A percentile compares a stretch with the other conserved stretches of the same genome.
Evolutionary conservation across 768 basidiomycete genomes (phyloP).

Genomic region (Tricholoma saponaceum): DNA sequence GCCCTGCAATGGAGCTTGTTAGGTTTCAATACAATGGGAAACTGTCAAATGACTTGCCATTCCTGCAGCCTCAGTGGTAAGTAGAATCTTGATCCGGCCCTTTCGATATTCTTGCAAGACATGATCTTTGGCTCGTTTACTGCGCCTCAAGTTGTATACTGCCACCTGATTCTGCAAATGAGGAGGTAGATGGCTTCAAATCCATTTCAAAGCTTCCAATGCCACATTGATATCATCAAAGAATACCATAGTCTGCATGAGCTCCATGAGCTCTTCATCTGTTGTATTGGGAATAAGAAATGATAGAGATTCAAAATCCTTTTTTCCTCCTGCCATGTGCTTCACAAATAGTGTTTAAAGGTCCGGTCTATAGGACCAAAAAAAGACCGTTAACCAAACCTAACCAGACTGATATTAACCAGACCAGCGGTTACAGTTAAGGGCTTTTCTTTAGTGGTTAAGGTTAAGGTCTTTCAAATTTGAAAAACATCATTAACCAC

Average conservation of each 20-base stretch:
- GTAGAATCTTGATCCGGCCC: conserved; percentile 19
- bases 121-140: conserved; percentile 7
- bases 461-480: too few relatives aligned
- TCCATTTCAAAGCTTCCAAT: conserved; percentile 5
- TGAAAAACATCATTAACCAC: too few relatives aligned
- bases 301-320: conserved; percentile 13
- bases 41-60: conserved; percentile 16
- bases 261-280: conserved; percentile 1
- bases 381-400: too few relatives aligned
- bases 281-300: conserved; percentile 6
- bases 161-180: background rate
- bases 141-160: conserved; percentile 10
- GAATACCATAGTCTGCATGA: conserved; percentile 18
- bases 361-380: too few relatives aligned
- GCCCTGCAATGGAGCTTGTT: conserved; percentile 10
- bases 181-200: conserved; percentile 1
- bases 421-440: too few relatives aligned
- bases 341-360: conserved; percentile 18
- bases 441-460: too few relatives aligned
- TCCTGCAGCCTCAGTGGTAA: conserved; percentile 26
- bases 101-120: conserved; percentile 14
- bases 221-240: conserved; percentile 11
- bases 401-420: too few relatives aligned
- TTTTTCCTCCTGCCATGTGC: conserved; percentile 15
- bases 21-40: background rate